Evolutionary conservation across 129 eudicot species (phyloP).

Genomic region (Ambrosia trifida): DNA sequence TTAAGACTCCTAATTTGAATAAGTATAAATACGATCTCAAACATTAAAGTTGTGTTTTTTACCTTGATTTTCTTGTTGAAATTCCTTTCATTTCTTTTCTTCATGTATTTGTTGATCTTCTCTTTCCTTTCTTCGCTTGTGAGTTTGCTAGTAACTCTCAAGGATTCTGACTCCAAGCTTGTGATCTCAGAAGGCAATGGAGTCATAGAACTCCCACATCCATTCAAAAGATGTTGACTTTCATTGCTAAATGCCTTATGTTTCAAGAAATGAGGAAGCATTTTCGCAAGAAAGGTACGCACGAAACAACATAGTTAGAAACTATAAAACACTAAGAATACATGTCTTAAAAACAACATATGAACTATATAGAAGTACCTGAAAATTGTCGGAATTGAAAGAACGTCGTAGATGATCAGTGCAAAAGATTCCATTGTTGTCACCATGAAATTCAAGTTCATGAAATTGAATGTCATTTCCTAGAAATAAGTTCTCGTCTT

Average conservation of each 20-base stretch:
- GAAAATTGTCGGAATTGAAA: constrained; percentile 50
- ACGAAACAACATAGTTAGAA: neutral
- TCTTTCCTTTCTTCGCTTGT: constrained; percentile 72
- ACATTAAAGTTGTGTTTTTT: neutral
- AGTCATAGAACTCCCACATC: constrained; percentile 39
- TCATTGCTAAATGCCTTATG: constrained; percentile 58
- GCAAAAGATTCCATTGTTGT: constrained; percentile 49
- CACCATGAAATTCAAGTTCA: constrained; percentile 59
- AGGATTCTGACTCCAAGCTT: constrained; percentile 62
- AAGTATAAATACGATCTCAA: neutral
- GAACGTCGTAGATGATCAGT: constrained; percentile 35
- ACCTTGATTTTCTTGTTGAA: constrained; percentile 97
- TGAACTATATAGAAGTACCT: constrained; percentile 38
- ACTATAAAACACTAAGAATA: neutral
- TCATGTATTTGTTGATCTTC: constrained; percentile 78
- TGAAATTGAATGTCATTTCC: constrained; percentile 42
- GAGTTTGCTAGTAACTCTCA: constrained; percentile 61
- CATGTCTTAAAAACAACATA: neutral
- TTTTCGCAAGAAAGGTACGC: neutral
- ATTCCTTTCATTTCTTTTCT: constrained; percentile 76
- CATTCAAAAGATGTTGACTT: constrained; percentile 52
- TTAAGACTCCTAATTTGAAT: neutral
- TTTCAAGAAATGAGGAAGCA: neutral
- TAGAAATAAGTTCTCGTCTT: constrained; percentile 35
- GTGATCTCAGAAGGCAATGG: constrained; percentile 63